Conservation (phyloP, 345 rosid species). For the Laguncularia racemosa region DNA sequence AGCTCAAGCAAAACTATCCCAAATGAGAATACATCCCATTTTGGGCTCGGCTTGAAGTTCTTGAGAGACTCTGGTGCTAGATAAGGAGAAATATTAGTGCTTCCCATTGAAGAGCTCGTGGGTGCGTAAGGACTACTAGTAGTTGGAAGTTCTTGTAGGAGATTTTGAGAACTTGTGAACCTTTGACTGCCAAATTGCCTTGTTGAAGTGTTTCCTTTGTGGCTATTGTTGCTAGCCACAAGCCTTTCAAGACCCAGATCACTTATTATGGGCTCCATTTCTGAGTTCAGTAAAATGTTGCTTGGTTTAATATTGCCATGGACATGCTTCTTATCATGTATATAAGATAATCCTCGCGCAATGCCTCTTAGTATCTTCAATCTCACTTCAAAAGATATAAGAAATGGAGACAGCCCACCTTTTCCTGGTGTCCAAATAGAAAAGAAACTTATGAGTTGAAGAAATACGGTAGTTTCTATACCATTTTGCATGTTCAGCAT, state of each 20-base stretch:
- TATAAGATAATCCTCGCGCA: constrained; percentile 64
- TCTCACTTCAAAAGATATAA: constrained; percentile 46
- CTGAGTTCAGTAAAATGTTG: constrained; percentile 59
- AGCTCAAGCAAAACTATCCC: constrained; percentile 72
- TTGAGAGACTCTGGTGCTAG: constrained; percentile 69
- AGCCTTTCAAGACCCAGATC: constrained; percentile 70
- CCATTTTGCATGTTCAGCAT: no score
- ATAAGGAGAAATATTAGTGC: constrained; percentile 19
- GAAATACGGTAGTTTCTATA: no score
- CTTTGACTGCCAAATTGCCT: constrained; percentile 28
- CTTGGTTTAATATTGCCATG: constrained; percentile 79
- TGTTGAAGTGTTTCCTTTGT: constrained; percentile 13
- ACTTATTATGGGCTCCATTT: constrained; percentile 57
- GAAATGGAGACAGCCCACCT: constrained; percentile 43
- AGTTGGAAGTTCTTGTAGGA: constrained; percentile 11
- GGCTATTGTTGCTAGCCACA: constrained; percentile 15
- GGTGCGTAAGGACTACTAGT: constrained; percentile 18
- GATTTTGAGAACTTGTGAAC: constrained; percentile 12
- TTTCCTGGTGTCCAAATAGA: constrained; percentile 18
- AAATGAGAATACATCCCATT: constrained; percentile 82
- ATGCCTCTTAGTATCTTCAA: constrained; percentile 75
- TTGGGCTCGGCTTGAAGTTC: constrained; percentile 48
- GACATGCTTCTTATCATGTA: constrained; percentile 72
- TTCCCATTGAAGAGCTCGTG: constrained; percentile 13
- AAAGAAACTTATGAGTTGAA: not conserved